Evolutionary conservation across 331 rosid species (phyloP), one percentile per base, ranked within the genome.

Genomic region (Arachis monticola): DNA sequence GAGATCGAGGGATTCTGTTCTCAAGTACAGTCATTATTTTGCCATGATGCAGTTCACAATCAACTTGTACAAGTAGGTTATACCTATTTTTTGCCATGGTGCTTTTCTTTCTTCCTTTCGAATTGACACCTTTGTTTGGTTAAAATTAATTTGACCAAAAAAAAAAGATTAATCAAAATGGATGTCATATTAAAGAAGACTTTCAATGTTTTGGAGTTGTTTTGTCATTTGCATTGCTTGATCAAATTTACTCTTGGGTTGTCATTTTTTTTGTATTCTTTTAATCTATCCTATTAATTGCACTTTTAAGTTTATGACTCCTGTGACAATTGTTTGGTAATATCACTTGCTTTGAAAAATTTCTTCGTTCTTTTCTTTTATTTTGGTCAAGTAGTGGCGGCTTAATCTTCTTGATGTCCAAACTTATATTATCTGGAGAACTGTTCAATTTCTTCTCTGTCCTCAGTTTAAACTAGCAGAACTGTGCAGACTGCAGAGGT

Each of bases 1-100:
- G 99, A 95, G 86, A 95, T 95, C 61, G 96, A 95, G 72, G 99
- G 99, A 60, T 95, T 95, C 84, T 84, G 69, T 70, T 90, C 99
- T 83, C 85, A 90, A 90, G 99, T 89, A 46, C 97, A 92, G 82
- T 89, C 98, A 68, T 83, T 95, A 81, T 92, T 92, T 88, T 95
- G 99, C 86, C 99, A 92, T 72, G 99, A 95, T 69, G 99, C 99
- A 3, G 81, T 90, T 57, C 82, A 81, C 77, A 86, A 95, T 82
- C 99, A 95, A 92, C 97, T 95, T 86, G 99, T 95, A 50, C 98
- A 95, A 77, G 99, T 95, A 78, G 70, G 91, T 74, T 85, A 62
- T 77, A 46, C 74, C 69, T 50, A 50, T 64, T 53, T 63, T 22
- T 58, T 73, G 6, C 59, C 11, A 30, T 67, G 5, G 61, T 77